Evolutionary conservation across 768 basidiomycete genomes (phyloP), one percentile per base, ranked within the genome.

Genomic region (Ephemerocybe angulata): DNA sequence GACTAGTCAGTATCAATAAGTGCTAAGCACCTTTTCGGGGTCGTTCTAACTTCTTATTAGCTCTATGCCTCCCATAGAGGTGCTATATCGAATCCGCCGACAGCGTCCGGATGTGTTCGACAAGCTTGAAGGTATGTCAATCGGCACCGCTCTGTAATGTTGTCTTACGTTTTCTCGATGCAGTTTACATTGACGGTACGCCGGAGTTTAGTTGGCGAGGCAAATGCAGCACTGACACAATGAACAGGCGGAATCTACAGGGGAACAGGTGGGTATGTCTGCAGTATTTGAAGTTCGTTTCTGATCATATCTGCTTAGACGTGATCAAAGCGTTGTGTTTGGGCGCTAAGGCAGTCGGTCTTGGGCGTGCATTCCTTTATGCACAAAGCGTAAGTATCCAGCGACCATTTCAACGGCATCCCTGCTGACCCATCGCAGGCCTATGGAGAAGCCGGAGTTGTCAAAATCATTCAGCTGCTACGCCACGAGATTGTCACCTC

Each of bases 261-360:
- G 24, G 60, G 60, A 37, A 61, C 60, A 30, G 55, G 55, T 56
- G 33, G 29, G 19, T 42, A 15, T 43, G 17, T 43, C 15, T 51
- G n/a, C n/a, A n/a, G n/a, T 35, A n/a, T 27, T 19, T 30, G n/a
- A 10, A 24, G 25, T 17, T 35, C 21, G 22, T 5, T 25, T 17
- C 12, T 33, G 30, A 35, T 28, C n/a, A 53, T 27, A 27, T 15
- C 46, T 47, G 28, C 28, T 21, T 54, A 79, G 93, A 95, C 71
- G 85, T 94, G 15, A 72, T 97, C 46, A 97, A 96, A 69, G 93
- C 93, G 0, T 71, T 96, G 10, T 95, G 92, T 65, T 76, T 97
- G 7, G 94, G 94, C 10, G 94, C 94, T 3, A 86, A 72, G 58
- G 90, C 87, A 7, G 90, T 94, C 17, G 93, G 94, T 3, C 72